Base-by-base conservation (phyloP, 495 filamentous ascomycete species). In the Pyrenula massariospora region DNA sequence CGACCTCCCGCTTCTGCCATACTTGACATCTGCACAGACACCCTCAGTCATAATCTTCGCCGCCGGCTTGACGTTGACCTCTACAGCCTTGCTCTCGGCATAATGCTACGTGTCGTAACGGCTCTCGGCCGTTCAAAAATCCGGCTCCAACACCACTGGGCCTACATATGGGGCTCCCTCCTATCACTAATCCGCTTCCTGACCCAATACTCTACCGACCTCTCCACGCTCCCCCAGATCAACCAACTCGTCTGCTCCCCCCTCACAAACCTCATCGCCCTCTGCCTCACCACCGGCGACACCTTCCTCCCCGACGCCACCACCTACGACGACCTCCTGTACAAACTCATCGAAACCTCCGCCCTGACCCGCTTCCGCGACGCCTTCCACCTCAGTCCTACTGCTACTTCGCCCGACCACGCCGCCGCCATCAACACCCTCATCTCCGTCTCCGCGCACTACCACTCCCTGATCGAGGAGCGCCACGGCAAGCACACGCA, bases 291-390 rank as follows among this genome's bases (percentile, higher is more conserved):
- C 3, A 75, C 82, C 11, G 93, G 93, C 5, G 94, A 97, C 66
- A 81, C 85, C 8, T 96, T 97, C 70, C 83, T 97, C n/a, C 94
- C 94, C 0, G 88, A 86, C 56, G 82, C 90, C 21, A 77, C 86
- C 42, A 85, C 87, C 21, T 96, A 96, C 67, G 93, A 98, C 63
- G 94, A 97, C 64, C 77, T 98, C 11, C 95, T 98, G 71, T 98
- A 98, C 76, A 98, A 98, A 71, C 77, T 98, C 12, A 89, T 97
- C 52, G 93, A 98, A 69, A 87, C 82, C 15, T 20, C 19, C 50
- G 90, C 91, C 2, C 77, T 98, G 42, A 71, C 79, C 22, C 90
- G 89, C 69, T 96, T 96, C 70, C 80, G 89, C 21, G 84, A 87
- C 61, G 84, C 77, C 1, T 96, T 91, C 69, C 8, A 52, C 22